phyloP scores from a whole-genome alignment of 805 yeast genomes.

The Cyberlindnera petersonii region DNA sequence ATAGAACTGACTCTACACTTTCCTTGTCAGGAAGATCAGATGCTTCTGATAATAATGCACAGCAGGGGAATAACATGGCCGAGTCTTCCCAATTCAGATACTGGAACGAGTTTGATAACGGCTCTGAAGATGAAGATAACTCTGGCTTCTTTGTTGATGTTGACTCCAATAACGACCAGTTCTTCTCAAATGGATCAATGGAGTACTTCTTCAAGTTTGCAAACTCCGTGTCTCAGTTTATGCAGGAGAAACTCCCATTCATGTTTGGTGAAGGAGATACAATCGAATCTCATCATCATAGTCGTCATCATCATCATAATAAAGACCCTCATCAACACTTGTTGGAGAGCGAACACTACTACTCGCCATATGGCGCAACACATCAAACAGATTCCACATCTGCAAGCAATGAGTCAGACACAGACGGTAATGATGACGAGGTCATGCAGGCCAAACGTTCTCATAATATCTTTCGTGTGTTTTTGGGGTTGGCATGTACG shows the following conservation, averaged over 20 bases:
- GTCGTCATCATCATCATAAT: too few relatives aligned
- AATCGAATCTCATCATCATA: too few relatives aligned
- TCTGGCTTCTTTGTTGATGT: slow-evolving; percentile 35
- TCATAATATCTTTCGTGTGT: slow-evolving; percentile 42
- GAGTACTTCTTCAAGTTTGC: slow-evolving; percentile 29
- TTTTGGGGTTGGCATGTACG: slow-evolving; percentile 40
- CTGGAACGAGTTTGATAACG: slow-evolving; percentile 68
- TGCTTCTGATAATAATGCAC: slow-evolving; percentile 2
- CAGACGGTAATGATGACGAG: slow-evolving; percentile 13
- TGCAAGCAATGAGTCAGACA: slow-evolving; percentile 12
- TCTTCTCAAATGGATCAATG: slow-evolving; percentile 23
- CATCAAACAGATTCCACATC: not conserved
- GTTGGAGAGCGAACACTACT: too few relatives aligned
- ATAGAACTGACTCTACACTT: slow-evolving; percentile 1
- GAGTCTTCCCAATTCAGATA: slow-evolving; percentile 36
- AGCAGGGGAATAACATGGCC: slow-evolving; percentile 7
- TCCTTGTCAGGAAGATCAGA: slow-evolving; percentile 10
- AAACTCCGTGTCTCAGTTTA: slow-evolving; percentile 9
- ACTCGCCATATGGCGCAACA: not conserved
- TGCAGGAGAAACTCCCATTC: slow-evolving; percentile 18
- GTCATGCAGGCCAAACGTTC: slow-evolving; percentile 4
- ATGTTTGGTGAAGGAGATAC: slow-evolving; percentile 15
- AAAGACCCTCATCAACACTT: not conserved
- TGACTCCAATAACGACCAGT: slow-evolving; percentile 28
- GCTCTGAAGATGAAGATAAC: slow-evolving; percentile 48